Percentiles rank a stretch among this genome's conserved stretches.
Conservation (phyloP, 176 grass and related monocot genomes). For the maize (Zea mays) region Zm-B73-REFERENCE-NAM-5.0 NC_050105.1:117433501-117434000, state of each 20-base stretch:
- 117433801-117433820: background rate
- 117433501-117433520: constrained; percentile 61
- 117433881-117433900: constrained; percentile 19
- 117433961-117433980: no score
- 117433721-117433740: constrained; percentile 37
- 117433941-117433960: no score
- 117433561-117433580: constrained; percentile 48
- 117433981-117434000: no score
- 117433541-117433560: constrained; percentile 56
- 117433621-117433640: background rate
- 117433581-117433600: constrained; percentile 48
- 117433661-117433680: background rate
- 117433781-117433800: background rate
- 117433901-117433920: no score
- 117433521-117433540: constrained; percentile 57
- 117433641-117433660: background rate
- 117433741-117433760: constrained; percentile 27
- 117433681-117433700: background rate
- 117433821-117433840: background rate
- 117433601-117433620: constrained; percentile 39
- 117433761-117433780: constrained; percentile 27
- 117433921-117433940: no score
- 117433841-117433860: background rate
- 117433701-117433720: constrained; percentile 12
- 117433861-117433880: background rate